Base-by-base conservation (phyloP, 345 rosid species). In the Theobroma cacao region DNA sequence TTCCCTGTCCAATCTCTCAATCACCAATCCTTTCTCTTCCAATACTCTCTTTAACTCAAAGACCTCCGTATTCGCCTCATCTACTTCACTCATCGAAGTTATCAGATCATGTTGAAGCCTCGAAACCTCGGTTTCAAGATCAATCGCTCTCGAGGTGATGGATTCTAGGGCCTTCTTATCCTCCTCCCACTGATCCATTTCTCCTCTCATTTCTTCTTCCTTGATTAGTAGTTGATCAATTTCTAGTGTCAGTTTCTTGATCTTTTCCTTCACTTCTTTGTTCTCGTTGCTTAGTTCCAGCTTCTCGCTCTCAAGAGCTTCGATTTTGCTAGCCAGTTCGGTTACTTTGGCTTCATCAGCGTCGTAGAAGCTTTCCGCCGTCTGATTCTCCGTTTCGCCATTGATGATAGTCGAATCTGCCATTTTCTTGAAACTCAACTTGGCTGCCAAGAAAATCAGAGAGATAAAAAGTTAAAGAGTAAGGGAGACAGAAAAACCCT, bases 41-140 rank as follows among this genome's bases (percentile, higher is more conserved):
- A 87, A 61, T 2, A 40, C 80, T 30, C 56, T 80, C 87, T 84
- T 90, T 79, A 89, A 63, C 79, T 83, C 86, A 14, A n/a, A 75
- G 5, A 82, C 81, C 83, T 90, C 88, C 24, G 38, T 77, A 34
- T 45, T 85, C 24, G 88, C 87, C 55, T 91, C 96, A 24, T 86
- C 90, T 0, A 78, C 87, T 0, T 82, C 93, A 13, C 56, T 84
- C 87, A 87, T 85, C 1, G 91, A 83, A 13, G 61, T 75, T n/a
- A 86, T 78, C 80, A 91, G 73, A 71, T 95, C 95, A 1, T 91
- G 92, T 66, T 91, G 97, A 33, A 91, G 89, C 87, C 88, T 84
- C 1, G 86, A 59, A 20, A 85, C 90, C 76, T 90, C 93, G 0
- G 82, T 85, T 66, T 95, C 98, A 33, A 93, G 87, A 76, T 90